Conservation (phyloP, 176 grass and related monocot genomes). For the Triticum timopheevii region DNA sequence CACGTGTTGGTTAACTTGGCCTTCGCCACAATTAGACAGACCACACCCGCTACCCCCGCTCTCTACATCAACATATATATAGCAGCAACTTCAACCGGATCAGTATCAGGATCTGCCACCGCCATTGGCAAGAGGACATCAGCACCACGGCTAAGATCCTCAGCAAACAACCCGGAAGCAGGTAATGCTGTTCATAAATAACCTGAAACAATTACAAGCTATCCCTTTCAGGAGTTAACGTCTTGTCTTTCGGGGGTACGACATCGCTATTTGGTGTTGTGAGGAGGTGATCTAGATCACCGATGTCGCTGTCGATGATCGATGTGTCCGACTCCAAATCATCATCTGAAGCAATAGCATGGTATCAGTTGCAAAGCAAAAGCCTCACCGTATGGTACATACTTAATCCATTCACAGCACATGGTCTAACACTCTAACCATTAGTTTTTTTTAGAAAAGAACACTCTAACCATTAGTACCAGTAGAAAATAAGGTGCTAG, state of each 20-base stretch:
- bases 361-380: constrained; percentile 7
- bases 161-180: constrained; percentile 14
- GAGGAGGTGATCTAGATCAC: constrained; percentile 64
- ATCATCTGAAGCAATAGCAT: constrained; percentile 55
- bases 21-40: constrained; percentile 42
- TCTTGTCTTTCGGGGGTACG: constrained; percentile 55
- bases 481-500: neutral
- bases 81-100: constrained; percentile 11
- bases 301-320: constrained; percentile 39
- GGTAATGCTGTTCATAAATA: constrained; percentile 4
- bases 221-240: constrained; percentile 48
- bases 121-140: neutral
- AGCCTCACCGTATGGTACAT: neutral
- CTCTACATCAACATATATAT: constrained; percentile 3
- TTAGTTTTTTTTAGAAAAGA: too few species aligned
- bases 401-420: neutral
- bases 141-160: neutral
- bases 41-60: constrained; percentile 16
- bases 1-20: constrained; percentile 41
- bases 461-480: neutral
- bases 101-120: neutral
- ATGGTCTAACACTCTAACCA: neutral
- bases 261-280: constrained; percentile 63
- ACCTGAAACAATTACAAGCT: constrained; percentile 26
- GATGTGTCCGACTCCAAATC: constrained; percentile 63